A percentile compares a stretch with the other conserved stretches of the same genome.
Conservation (phyloP, 208 protist genomes). For the Wallacemonas sp. region DNA sequence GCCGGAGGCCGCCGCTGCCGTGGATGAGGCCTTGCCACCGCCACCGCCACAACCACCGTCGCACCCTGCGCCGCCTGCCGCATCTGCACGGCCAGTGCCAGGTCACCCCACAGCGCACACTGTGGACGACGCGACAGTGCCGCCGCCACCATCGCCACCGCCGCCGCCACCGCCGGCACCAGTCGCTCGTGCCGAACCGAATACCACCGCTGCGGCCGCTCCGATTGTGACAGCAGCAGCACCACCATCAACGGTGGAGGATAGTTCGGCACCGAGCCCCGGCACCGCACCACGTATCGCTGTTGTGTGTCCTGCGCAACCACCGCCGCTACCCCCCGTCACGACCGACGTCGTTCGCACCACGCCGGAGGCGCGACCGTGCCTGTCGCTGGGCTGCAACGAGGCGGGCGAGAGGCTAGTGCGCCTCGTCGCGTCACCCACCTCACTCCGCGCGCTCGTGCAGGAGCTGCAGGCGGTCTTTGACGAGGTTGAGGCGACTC, state of each 20-base stretch:
- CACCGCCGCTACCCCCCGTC: no score
- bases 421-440: not conserved
- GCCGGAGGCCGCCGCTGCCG: not conserved
- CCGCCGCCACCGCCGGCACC: not conserved
- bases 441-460: not conserved
- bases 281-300: no score
- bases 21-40: not conserved
- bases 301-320: no score
- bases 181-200: no score
- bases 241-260: not conserved
- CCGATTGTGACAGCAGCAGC: not conserved
- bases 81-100: not conserved
- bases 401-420: not conserved
- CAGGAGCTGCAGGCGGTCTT: not conserved
- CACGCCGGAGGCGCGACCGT: not conserved
- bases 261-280: no score
- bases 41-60: not conserved
- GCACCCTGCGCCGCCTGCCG: not conserved
- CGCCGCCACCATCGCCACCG: not conserved
- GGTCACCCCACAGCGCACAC: no score
- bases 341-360: no score
- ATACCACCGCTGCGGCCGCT: no score
- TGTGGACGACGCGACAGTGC: no score
- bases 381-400: not conserved
- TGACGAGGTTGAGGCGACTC: not conserved